Evolutionary conservation across 2,329 filamentous ascomycete species (phyloP).

Genomic region (Calonectria multiphialidica): DNA sequence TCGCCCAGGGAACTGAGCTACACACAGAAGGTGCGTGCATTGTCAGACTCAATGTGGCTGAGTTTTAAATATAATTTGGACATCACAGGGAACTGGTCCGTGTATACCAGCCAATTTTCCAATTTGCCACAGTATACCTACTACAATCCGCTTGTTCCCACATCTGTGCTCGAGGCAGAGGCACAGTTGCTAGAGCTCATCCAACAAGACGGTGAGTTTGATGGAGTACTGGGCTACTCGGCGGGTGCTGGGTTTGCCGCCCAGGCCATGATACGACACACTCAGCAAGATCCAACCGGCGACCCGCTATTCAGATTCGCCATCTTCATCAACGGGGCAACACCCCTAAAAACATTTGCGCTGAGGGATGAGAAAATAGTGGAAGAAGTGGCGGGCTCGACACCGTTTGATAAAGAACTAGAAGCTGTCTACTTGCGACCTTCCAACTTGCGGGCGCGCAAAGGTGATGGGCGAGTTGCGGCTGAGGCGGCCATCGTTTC

Average conservation of each 20-base stretch:
- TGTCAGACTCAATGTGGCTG: not conserved
- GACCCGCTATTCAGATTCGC: conserved; percentile 16
- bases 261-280: conserved; percentile 15
- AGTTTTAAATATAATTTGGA: not conserved
- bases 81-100: conserved; percentile 2
- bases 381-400: not conserved
- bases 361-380: not conserved
- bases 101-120: conserved; percentile 13
- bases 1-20: conserved; percentile 10
- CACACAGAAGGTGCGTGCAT: conserved; percentile 7
- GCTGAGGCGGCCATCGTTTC: conserved; percentile 7
- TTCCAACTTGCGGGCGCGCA: conserved; percentile 10
- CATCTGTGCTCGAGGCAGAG: conserved; percentile 8
- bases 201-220: conserved; percentile 4
- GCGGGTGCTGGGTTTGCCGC: conserved; percentile 13
- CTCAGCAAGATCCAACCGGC: not conserved
- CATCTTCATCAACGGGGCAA: conserved; percentile 7
- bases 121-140: conserved; percentile 13
- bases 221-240: conserved; percentile 11
- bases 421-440: conserved; percentile 7
- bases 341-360: not conserved
- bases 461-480: conserved; percentile 10
- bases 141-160: conserved; percentile 10
- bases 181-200: conserved; percentile 9
- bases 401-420: conserved; percentile 6